Base-by-base conservation (phyloP, 768 basidiomycete species). In the Tricholoma terreum region DNA sequence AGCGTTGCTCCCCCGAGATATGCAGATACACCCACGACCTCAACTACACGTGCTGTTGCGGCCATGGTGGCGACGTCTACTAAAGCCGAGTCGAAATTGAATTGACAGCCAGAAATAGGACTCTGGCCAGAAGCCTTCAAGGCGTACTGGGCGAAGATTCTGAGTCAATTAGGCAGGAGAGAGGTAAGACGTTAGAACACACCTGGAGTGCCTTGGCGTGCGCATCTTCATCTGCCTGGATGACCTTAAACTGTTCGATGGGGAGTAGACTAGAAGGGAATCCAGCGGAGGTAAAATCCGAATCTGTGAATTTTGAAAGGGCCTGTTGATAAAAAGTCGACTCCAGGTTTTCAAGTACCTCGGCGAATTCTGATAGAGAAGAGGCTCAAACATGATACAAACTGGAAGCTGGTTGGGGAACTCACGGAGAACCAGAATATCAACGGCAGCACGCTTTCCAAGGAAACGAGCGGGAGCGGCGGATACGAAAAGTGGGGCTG, bases 261-360 rank as follows among this genome's bases (percentile, higher is more conserved):
- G 84, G 75, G 30, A 87, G 61, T 33, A 80, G 68, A 12, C 78
- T 73, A 9, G 79, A 79, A 6, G 77, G 58, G 72, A 86, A 91
- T 22, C 90, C 89, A 58, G 89, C 90, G 10, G 71, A 59, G 7
- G 68, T 70, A 69, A 92, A 92, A 68, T 88, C 87, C 3, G 78
- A 67, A 31, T 75, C 73, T 61, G 82, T 71, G 77, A 92, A 92
- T 64, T 85, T 86, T 11, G 70, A 52, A 21, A 91, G 73, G 14
- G 83, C 89, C 65, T 89, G 80, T 2, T 72, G 57, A 69, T 93
- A 93, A 67, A 92, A 92, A 24, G 73, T 63, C 11, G 78, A 79
- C 69, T 92, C 90, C 14, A 92, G 75, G 60, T 86, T 82, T 68
- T 92, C 90, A 43, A 92, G 76, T 50, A 89, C 84, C 67, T 84